A percentile compares a stretch with the other conserved stretches of the same genome.
phyloP scores from a whole-genome alignment of 1,284 basidiomycete genomes.

The Takashimella koratensis region DNA sequence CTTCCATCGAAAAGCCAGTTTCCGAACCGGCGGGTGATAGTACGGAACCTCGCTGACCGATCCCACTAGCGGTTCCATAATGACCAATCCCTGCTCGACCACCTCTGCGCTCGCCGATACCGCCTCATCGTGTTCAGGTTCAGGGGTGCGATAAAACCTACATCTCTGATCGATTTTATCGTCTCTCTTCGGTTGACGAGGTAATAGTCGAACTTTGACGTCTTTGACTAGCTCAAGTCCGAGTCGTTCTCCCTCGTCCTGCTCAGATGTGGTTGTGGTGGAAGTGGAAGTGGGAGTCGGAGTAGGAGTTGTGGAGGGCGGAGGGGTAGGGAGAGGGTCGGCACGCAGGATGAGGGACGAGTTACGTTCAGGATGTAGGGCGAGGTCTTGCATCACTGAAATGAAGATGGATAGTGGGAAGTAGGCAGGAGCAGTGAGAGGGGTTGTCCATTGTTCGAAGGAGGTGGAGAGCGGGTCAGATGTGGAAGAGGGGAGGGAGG shows the following conservation, averaged over 20 bases:
- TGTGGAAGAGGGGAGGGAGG: conserved; percentile 5
- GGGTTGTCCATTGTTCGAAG: conserved; percentile 15
- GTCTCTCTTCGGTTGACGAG: conserved; percentile 42
- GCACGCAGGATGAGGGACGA: conserved; percentile 44
- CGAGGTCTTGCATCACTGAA: conserved; percentile 29
- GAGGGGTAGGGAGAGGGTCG: conserved; percentile 21
- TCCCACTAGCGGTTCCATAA: conserved; percentile 33
- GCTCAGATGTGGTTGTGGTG: conserved; percentile 5
- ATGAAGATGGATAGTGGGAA: conserved; percentile 35
- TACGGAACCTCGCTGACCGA: conserved; percentile 36
- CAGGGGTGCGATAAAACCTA: conserved; percentile 22
- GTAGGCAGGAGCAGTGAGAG: conserved; percentile 27
- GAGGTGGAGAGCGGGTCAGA: conserved; percentile 4
- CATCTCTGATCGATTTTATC: conserved; percentile 32
- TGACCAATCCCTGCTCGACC: conserved; percentile 22
- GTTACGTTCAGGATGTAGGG: conserved; percentile 46
- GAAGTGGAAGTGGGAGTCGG: too few species aligned
- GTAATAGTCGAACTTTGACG: conserved; percentile 35
- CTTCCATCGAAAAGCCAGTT: conserved; percentile 40
- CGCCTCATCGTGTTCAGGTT: neutral
- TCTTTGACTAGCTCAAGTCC: conserved; percentile 28
- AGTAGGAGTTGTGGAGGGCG: neutral
- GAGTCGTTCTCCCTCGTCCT: conserved; percentile 5
- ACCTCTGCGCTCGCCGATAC: neutral
- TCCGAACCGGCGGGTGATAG: conserved; percentile 43